phyloP scores from a whole-genome alignment of 345 rosid genomes.

The Eucalyptus regnans region DNA sequence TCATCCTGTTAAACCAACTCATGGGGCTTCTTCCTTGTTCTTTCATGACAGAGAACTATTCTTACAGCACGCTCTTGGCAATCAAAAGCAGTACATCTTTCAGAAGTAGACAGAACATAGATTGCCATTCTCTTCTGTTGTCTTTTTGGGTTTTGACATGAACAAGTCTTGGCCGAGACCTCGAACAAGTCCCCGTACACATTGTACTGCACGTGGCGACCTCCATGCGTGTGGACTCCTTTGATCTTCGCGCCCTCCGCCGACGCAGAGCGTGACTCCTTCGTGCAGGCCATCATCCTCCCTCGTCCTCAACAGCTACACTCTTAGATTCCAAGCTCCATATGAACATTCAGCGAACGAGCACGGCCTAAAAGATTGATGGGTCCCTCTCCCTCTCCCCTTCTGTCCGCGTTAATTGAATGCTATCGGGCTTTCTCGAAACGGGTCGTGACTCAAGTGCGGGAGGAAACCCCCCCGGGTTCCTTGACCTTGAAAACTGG shows the following conservation, averaged over 20 bases:
- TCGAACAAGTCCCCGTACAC: conserved; percentile 59
- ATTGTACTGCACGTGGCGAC: conserved; percentile 50
- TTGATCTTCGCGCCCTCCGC: conserved; percentile 22
- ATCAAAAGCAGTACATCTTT: not conserved
- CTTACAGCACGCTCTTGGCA: not conserved
- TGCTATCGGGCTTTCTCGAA: not conserved
- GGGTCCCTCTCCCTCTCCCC: not conserved
- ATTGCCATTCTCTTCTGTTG: not conserved
- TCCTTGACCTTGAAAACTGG: not conserved
- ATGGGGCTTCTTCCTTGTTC: not conserved
- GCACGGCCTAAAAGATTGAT: not conserved
- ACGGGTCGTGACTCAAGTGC: not conserved
- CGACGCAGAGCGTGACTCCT: conserved; percentile 30
- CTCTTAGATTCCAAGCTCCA: not conserved
- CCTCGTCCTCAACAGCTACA: not conserved
- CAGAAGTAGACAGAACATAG: not conserved
- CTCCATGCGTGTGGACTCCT: conserved; percentile 51
- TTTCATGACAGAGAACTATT: not conserved
- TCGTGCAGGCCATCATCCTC: not conserved
- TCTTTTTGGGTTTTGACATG: not conserved
- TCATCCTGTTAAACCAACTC: fast-evolving
- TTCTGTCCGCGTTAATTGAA: not conserved
- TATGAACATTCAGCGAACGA: not conserved
- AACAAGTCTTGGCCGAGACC: conserved; percentile 20
- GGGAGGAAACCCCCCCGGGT: not conserved